phyloP scores from a whole-genome alignment of 2,329 filamentous ascomycete species.

The Sphaerostilbella broomeana region DNA sequence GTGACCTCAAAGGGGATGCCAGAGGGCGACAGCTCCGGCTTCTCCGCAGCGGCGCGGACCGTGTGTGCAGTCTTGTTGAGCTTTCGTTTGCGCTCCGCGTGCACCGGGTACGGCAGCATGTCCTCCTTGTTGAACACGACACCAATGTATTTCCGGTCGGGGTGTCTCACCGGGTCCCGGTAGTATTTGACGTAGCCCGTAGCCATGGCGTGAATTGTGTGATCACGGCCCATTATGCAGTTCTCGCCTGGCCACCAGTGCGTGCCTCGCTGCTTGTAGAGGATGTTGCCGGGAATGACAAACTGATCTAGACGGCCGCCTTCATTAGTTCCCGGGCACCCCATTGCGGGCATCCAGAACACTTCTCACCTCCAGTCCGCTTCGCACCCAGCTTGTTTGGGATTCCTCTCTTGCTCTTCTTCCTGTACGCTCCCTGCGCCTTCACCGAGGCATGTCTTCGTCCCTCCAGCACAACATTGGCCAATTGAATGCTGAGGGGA shows the following conservation, averaged over 20 bases:
- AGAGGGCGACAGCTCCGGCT: slow-evolving; percentile 40
- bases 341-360: neutral
- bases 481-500: slow-evolving; percentile 24
- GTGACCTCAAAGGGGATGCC: slow-evolving; percentile 44
- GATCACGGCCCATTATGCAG: slow-evolving; percentile 88
- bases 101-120: slow-evolving; percentile 66
- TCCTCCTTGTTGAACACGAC: slow-evolving; percentile 81
- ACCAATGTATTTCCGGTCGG: slow-evolving; percentile 89
- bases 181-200: slow-evolving; percentile 96
- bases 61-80: slow-evolving; percentile 62
- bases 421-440: slow-evolving; percentile 62
- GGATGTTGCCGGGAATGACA: slow-evolving; percentile 93
- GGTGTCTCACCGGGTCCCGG: slow-evolving; percentile 74
- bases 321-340: slow-evolving; percentile 7
- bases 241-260: slow-evolving; percentile 95
- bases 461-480: slow-evolving; percentile 40
- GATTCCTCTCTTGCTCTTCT: slow-evolving; percentile 52
- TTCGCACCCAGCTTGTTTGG: slow-evolving; percentile 90
- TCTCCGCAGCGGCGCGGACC: slow-evolving; percentile 32
- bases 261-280: slow-evolving; percentile 94
- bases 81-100: slow-evolving; percentile 66
- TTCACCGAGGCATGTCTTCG: slow-evolving; percentile 54
- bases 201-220: slow-evolving; percentile 84
- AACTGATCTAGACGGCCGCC: no score
- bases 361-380: slow-evolving; percentile 67